Conservation (phyloP, 192 early-diverging fungal species). For the Umbelopsis ramanniana region DNA sequence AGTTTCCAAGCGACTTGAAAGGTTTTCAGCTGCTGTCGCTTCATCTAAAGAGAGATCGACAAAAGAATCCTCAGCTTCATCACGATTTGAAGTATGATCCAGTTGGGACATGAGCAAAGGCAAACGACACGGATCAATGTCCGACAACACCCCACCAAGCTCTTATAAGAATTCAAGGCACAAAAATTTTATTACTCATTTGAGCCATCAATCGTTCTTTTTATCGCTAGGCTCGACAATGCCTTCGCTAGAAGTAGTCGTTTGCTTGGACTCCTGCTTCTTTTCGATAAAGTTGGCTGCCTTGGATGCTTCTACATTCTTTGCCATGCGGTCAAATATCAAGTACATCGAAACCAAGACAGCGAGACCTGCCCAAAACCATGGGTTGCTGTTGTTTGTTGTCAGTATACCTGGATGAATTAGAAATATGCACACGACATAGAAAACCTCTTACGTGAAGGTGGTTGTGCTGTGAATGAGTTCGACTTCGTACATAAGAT, state of each 20-base stretch:
- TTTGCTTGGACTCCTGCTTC: conserved; percentile 26
- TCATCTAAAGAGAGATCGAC: conserved; percentile 4
- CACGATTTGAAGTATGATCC: conserved; percentile 3
- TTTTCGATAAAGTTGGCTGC: conserved; percentile 27
- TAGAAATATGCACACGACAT: not conserved
- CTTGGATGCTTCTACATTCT: conserved; percentile 9
- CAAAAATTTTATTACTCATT: conserved; percentile 6
- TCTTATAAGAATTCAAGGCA: not conserved
- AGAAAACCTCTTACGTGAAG: conserved; percentile 20
- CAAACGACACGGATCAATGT: conserved; percentile 3
- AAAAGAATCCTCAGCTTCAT: conserved; percentile 15
- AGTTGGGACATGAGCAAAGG: conserved; percentile 12
- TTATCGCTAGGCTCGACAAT: not conserved
- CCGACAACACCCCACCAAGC: not conserved
- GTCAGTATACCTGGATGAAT: not conserved
- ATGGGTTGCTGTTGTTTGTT: conserved; percentile 31
- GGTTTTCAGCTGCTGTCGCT: not conserved
- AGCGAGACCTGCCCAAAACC: conserved; percentile 24
- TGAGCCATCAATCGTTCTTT: conserved; percentile 13
- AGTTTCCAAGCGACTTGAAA: not conserved
- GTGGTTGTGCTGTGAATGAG: conserved; percentile 1
- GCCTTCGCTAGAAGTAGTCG: not conserved
- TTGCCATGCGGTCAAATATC: conserved; percentile 10
- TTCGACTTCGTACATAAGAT: conserved; percentile 30
- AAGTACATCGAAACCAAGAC: conserved; percentile 12